Base-by-base conservation (phyloP, 805 yeast genomes). In the Yamadazyma takamatsuzukensis region DNA sequence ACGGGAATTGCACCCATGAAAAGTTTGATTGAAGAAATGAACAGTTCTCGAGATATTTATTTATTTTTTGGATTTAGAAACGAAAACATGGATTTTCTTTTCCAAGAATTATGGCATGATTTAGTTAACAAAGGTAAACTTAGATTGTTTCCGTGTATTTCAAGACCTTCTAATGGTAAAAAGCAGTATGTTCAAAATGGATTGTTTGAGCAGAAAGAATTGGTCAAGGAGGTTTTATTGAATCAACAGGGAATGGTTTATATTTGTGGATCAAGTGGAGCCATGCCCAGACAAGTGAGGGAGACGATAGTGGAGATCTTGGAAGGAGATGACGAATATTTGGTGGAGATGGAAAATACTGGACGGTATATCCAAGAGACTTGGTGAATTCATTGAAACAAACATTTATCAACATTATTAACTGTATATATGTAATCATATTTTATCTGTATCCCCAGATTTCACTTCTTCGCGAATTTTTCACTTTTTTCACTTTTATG, bases 1-100 rank as follows among this genome's bases (percentile, higher is more conserved):
- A 94, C 97, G 0, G 99, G 99, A 2, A 68, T 93, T 8, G 98
- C 99, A 0, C 98, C 98, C 2, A 78, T 90, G 72, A 75, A 86
- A 48, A 72, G 85, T 1, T 49, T 89, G 25, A 69, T 90, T 10
- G 74, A 74, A 26, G 48, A 64, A 1, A 46, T 55, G 3, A 34
- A 36, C 5, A 21, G 32, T 3, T 27, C 36, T 1, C 63, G 61
- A 17, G 53, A 56, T 1, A 48, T 82, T 25, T 59, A 70, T 26
- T 54, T 90, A 17, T 85, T 89, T 46, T 75, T 76, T 39, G 98
- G 97, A 2, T 82, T 82, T 56, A 63, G 97, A 36, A 68, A 56
- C 46, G 64, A 65, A 26, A 66, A 64, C 2, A 81, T 75, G 43
- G 97, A 90, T 57, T 84, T 59, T 47, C 55, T 87, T 17, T 89